phyloP scores from a whole-genome alignment of 768 basidiomycete species.

The Lanmaoa pseudosensibilis region DNA sequence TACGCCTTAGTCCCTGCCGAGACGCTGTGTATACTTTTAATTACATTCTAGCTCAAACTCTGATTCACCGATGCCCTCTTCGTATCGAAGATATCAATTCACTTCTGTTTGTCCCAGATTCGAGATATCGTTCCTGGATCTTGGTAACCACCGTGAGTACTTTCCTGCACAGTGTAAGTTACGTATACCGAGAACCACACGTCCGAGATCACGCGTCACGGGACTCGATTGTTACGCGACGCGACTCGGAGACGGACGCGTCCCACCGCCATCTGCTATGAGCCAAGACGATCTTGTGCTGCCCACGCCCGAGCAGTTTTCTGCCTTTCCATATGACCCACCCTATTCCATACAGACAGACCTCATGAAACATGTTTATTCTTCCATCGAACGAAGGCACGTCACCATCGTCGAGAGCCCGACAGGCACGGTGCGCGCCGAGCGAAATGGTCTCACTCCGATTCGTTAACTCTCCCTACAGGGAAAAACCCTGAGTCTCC shows the following conservation, averaged over 20 bases:
- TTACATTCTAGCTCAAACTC: conserved; percentile 20
- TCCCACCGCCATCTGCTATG: conserved; percentile 6
- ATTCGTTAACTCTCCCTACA: conserved; percentile 30
- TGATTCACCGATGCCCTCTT: conserved; percentile 7
- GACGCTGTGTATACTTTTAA: conserved; percentile 28
- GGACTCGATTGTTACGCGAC: not conserved
- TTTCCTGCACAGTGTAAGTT: too few relatives aligned
- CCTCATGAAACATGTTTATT: conserved; percentile 87
- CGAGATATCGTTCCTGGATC: conserved; percentile 12
- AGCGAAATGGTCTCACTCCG: not conserved
- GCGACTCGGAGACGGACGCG: conserved; percentile 4
- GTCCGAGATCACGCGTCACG: conserved; percentile 21
- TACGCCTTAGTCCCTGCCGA: conserved; percentile 25
- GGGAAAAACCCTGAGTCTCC: conserved; percentile 85
- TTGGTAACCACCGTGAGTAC: not conserved
- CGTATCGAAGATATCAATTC: conserved; percentile 10
- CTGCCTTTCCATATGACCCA: conserved; percentile 78
- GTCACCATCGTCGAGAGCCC: conserved; percentile 88
- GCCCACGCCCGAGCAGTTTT: conserved; percentile 65
- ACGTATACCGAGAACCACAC: not conserved
- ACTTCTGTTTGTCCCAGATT: conserved; percentile 3
- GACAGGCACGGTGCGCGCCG: conserved; percentile 71
- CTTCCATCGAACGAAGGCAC: conserved; percentile 68
- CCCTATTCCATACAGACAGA: conserved; percentile 85
- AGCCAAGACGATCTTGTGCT: conserved; percentile 36